phyloP scores from a whole-genome alignment of 768 basidiomycete species.

The Russula emetica region DNA sequence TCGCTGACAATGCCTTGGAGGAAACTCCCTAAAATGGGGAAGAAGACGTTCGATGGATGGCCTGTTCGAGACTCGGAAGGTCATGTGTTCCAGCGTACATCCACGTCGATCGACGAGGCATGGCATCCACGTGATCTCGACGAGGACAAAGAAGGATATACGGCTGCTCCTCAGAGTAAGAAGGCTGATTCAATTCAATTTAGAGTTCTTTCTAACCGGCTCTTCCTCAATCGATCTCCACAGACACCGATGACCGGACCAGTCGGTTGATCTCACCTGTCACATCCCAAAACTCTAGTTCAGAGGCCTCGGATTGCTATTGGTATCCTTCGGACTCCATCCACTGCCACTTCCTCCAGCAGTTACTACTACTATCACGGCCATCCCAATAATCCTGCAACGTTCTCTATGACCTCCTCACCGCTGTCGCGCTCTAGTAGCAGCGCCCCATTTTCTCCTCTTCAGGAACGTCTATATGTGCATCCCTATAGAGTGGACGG shows the following conservation, averaged over 20 bases:
- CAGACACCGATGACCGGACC: not conserved
- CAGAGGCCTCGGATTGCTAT: constrained; percentile 33
- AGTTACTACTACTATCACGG: constrained; percentile 29
- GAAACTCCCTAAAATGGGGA: constrained; percentile 45
- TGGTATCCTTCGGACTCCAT: constrained; percentile 29
- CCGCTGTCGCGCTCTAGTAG: not conserved
- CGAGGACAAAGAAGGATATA: constrained; percentile 69
- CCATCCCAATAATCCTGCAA: constrained; percentile 8
- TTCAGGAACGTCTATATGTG: constrained; percentile 34
- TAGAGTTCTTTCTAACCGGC: constrained; percentile 27
- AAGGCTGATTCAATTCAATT: constrained; percentile 17
- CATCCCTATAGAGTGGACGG: constrained; percentile 74
- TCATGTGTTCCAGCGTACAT: constrained; percentile 30
- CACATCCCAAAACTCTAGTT: not conserved
- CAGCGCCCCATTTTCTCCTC: constrained; percentile 15
- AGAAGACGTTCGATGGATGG: constrained; percentile 50
- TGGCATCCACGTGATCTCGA: constrained; percentile 58
- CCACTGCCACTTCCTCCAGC: constrained; percentile 30
- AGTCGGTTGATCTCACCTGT: constrained; percentile 4
- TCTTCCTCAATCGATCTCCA: constrained; percentile 20
- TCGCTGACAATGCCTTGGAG: constrained; percentile 49
- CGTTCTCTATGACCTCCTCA: constrained; percentile 15
- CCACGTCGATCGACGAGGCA: not conserved
- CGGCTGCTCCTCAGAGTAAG: constrained; percentile 21
- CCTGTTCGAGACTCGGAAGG: constrained; percentile 44